Conservation (phyloP, 2,329 filamentous ascomycete species). For the Periglandula ipomoeae region DNA sequence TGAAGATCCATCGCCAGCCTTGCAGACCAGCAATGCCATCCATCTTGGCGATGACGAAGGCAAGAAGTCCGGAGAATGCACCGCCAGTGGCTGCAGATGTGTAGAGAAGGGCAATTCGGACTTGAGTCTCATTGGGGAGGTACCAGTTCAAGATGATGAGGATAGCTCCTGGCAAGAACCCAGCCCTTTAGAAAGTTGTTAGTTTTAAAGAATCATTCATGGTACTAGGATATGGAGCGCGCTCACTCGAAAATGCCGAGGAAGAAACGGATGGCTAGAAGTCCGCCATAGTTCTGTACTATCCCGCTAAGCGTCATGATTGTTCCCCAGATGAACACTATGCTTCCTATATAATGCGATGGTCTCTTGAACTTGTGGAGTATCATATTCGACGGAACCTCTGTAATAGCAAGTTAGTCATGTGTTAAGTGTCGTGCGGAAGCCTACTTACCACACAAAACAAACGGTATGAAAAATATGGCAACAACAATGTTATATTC, state of each 20-base stretch:
- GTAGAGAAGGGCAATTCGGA: conserved; percentile 19
- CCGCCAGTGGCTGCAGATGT: conserved; percentile 24
- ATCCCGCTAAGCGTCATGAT: conserved; percentile 18
- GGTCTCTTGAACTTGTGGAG: conserved; percentile 52
- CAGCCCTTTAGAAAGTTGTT: conserved; percentile 11
- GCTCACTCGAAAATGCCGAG: conserved; percentile 23
- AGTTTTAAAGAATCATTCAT: too few species aligned
- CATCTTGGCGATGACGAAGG: conserved; percentile 13
- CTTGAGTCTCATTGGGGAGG: conserved; percentile 16
- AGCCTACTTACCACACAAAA: background rate
- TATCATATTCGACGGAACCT: conserved; percentile 54
- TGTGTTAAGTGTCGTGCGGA: conserved; percentile 31
- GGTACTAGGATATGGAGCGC: too few species aligned
- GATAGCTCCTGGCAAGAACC: conserved; percentile 21
- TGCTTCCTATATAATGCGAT: conserved; percentile 53
- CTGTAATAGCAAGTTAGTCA: conserved; percentile 53
- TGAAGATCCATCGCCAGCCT: conserved; percentile 49
- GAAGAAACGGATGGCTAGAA: conserved; percentile 18
- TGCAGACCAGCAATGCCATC: conserved; percentile 34
- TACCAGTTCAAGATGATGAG: conserved; percentile 22
- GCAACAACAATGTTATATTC: conserved; percentile 48
- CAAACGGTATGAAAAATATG: conserved; percentile 22
- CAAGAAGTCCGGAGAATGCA: conserved; percentile 34
- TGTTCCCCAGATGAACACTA: conserved; percentile 43
- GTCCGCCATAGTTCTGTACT: conserved; percentile 18